Percentiles rank a stretch among this genome's conserved stretches.
Conservation (phyloP, 2,329 filamentous ascomycete genomes). For the Sclerotinia spermophila region DNA sequence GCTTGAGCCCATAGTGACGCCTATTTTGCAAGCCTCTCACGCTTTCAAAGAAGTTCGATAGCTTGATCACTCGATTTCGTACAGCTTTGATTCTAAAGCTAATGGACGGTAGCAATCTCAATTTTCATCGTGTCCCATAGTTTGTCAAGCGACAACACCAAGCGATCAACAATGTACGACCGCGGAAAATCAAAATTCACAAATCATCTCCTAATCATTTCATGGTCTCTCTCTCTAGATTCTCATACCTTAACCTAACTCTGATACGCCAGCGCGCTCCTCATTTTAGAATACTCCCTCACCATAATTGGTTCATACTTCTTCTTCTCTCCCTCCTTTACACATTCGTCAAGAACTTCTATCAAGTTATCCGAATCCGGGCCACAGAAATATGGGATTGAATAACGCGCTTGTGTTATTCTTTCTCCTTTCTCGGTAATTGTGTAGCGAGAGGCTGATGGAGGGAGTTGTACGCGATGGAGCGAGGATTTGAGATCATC, state of each 20-base stretch:
- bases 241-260: background rate
- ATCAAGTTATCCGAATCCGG: conserved; percentile 49
- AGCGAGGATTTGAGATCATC: conserved; percentile 51
- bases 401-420: conserved; percentile 51
- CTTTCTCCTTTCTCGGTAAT: conserved; percentile 36
- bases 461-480: conserved; percentile 50
- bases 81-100: background rate
- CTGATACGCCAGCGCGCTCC: conserved; percentile 29
- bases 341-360: conserved; percentile 49
- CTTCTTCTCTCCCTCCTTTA: conserved; percentile 41
- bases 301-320: conserved; percentile 46
- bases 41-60: too few relatives aligned
- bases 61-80: background rate
- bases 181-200: too few relatives aligned
- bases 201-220: too few relatives aligned
- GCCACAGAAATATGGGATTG: conserved; percentile 57
- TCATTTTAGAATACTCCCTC: conserved; percentile 30
- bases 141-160: background rate
- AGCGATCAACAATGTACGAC: too few relatives aligned
- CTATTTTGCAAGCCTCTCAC: background rate
- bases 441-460: conserved; percentile 39
- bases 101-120: too few relatives aligned
- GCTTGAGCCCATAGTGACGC: background rate
- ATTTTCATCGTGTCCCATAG: background rate
- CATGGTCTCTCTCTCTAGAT: background rate